Evolutionary conservation across 192 early-diverging fungal species (phyloP), one percentile per base, ranked within the genome.

Genomic region (Physocladia obscura): DNA sequence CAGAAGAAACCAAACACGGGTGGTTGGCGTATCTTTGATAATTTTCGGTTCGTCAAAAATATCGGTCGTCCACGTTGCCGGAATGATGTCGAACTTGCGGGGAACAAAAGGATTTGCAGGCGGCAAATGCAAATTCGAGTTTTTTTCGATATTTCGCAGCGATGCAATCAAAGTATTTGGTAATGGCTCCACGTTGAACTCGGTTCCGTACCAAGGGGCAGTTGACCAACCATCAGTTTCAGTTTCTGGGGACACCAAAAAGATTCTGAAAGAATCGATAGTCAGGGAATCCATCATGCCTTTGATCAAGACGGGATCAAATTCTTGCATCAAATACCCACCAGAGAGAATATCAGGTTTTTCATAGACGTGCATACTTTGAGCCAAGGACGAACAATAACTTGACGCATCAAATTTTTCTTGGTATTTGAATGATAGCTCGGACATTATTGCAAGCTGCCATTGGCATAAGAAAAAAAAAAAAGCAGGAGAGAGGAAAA

Each of bases 1-100:
- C 62, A 89, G 89, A 74, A 95, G 93, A 74, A 92, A 85, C 96
- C 96, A 98, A 70, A 97, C 73, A 35, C 94, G 87, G 26, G 81
- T 49, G 3, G 75, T 37, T 0, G 77, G 69, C 11, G 81, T 79
- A 11, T 94, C 85, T 44, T 73, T 73, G 61, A 94, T 81, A 51
- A 94, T 75, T 26, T 49, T 48, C 4, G 91, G 88, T 15, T 62
- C 62, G 22, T 56, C 34, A 32, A 58, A 67, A 13, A 47, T 40
- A n/a, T 60, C 39, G 11, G 21, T 58, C 17, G 24, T 58, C 21
- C 8, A 13, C 26, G 13, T 1, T 17, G 40, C 4, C 48, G 58
- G 69, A 3, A 19, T 29, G 22, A 50, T 88, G 57, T 85, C 79
- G 75, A 98, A 89, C 70, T 89, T 83, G 36, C 90, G 86, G 0